Evolutionary conservation across 305 asterid genomes (phyloP).

Genomic region (Rubia peregrina): DNA sequence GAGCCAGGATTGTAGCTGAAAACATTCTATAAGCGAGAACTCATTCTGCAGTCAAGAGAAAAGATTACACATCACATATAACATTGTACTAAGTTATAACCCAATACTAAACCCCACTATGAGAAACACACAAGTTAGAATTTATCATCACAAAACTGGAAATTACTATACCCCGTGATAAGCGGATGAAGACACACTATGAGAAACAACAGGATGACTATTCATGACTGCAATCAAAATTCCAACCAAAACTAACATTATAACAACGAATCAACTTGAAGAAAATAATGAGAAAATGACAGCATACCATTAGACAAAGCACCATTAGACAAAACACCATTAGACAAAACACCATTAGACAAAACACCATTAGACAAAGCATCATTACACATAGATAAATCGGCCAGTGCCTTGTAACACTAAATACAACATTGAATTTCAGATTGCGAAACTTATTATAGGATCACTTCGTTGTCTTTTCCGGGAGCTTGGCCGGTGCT

Average conservation of each 20-base stretch:
- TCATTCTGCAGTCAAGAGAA: slow-evolving; percentile 29
- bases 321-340: no score
- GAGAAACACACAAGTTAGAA: neutral
- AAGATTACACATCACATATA: neutral
- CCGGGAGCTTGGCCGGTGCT: no score
- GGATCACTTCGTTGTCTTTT: no score
- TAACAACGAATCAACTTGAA: neutral
- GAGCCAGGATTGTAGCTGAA: slow-evolving; percentile 53
- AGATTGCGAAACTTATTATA: no score
- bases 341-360: neutral
- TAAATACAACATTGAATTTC: no score
- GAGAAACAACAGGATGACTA: slow-evolving; percentile 18
- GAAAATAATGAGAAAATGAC: neutral
- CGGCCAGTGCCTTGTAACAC: neutral
- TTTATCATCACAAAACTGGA: neutral
- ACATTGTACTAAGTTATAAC: slow-evolving; percentile 1
- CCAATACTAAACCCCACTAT: slow-evolving; percentile 9
- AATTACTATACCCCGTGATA: slow-evolving; percentile 28
- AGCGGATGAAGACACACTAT: slow-evolving; percentile 25
- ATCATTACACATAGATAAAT: neutral
- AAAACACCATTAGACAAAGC: no score
- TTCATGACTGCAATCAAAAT: slow-evolving; percentile 25
- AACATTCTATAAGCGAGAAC: slow-evolving; percentile 31
- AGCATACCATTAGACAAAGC: slow-evolving; percentile 32
- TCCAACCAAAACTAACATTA: neutral